Evolutionary conservation across 345 rosid species (phyloP).

Genomic region (Gossypium turneri): DNA sequence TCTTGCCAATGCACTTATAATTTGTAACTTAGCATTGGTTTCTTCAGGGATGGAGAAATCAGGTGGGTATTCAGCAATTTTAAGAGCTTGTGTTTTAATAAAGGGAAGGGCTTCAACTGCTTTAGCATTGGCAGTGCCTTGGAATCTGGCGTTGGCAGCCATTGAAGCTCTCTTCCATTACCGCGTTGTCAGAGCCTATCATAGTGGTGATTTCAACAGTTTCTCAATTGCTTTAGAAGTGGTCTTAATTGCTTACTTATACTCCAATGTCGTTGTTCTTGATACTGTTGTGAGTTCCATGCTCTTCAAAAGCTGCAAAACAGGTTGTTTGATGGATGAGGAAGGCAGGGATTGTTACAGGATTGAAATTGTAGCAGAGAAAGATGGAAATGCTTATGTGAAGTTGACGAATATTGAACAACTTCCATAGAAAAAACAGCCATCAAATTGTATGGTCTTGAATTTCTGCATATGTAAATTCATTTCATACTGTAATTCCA

Average conservation of each 20-base stretch:
- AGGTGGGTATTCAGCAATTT: slow-evolving; percentile 56
- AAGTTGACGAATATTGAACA: slow-evolving; percentile 28
- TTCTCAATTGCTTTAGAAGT: slow-evolving; percentile 42
- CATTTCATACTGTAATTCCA: neutral
- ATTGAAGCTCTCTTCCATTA: slow-evolving; percentile 73
- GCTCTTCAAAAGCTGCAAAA: slow-evolving; percentile 63
- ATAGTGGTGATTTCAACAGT: slow-evolving; percentile 14
- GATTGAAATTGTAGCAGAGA: slow-evolving; percentile 36
- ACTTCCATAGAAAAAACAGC: slow-evolving; percentile 20
- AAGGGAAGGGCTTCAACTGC: slow-evolving; percentile 64
- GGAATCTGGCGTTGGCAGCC: slow-evolving; percentile 51
- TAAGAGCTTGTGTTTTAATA: slow-evolving; percentile 60
- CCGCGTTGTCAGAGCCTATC: slow-evolving; percentile 40
- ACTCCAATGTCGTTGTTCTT: slow-evolving; percentile 62
- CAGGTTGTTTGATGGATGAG: slow-evolving; percentile 13
- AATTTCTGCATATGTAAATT: slow-evolving; percentile 15
- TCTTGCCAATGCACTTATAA: slow-evolving; percentile 55
- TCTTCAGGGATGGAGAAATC: slow-evolving; percentile 43
- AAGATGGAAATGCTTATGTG: slow-evolving; percentile 15
- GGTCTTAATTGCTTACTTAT: slow-evolving; percentile 57
- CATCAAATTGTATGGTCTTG: neutral
- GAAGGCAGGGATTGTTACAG: slow-evolving; percentile 25
- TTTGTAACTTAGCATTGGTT: slow-evolving; percentile 63
- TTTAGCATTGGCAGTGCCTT: slow-evolving; percentile 60
- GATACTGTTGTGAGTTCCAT: slow-evolving; percentile 54